Evolutionary conservation across 1,139 yeast genomes (phyloP), one percentile per base, ranked within the genome.

Genomic region (Protomyces arabidopsidicola): DNA sequence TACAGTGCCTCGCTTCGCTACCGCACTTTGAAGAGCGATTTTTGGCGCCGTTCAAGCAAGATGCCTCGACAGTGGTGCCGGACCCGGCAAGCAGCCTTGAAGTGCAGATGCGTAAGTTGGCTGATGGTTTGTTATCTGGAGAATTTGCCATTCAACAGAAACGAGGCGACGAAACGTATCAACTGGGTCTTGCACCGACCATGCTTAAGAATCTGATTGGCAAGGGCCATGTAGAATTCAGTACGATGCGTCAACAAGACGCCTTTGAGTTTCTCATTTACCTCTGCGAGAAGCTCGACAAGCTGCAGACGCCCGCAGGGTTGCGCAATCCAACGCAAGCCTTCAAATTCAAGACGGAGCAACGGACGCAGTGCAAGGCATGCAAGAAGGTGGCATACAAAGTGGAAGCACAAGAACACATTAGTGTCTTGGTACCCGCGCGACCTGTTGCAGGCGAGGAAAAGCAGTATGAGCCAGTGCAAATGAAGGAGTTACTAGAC

Each of bases 161-260:
- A 20, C 65, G 68, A 22, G 82, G 81, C 12, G 81, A 78, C 22
- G 61, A 50, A 10, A 68, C 74, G 4, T 78, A 77, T 12, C 95
- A 90, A 71, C 72, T 78, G 50, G 98, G 98, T 2, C 80, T 93
- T 34, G 83, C 84, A 63, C 97, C 97, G 0, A 78, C 83, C 0
- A 81, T 86, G 65, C 86, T 93, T 74, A 93, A 91, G 73, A 77
- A 82, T 2, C 77, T 90, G 34, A 79, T 95, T 64, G 97, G 97
- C 0, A 81, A 81, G 63, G 84, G 84, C 53, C 95, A 93, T 74
- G 79, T 81, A 16, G 98, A 93, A 72, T 93, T 93, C 71, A 80
- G 86, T 55, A 86, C 96, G 0, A 88, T 86, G 80, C 83, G 85
- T 70, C 99, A 93, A 72, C 98, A 93, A 73, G 99, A 93, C 77